Conservation (phyloP, 805 yeast species). For the Wickerhamiella allomyrinae region DNA sequence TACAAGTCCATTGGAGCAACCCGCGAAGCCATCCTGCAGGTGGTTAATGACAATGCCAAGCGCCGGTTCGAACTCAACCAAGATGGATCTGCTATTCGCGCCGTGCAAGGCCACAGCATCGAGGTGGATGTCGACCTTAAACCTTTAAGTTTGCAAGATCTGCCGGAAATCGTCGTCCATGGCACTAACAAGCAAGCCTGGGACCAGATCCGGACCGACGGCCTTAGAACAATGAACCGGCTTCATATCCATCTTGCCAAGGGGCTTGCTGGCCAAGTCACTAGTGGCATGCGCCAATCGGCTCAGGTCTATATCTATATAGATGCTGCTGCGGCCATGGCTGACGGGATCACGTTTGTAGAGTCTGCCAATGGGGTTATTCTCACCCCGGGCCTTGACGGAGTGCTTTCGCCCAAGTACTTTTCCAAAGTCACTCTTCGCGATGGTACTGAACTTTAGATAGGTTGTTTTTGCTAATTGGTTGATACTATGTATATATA, state of each 20-base stretch:
- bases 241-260: slow-evolving; percentile 79
- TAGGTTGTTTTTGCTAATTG: no score
- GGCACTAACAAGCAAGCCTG: slow-evolving; percentile 53
- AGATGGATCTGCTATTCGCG: slow-evolving; percentile 40
- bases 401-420: slow-evolving; percentile 33
- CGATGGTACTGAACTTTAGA: slow-evolving; percentile 14
- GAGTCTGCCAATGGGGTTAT: slow-evolving; percentile 64
- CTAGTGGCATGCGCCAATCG: slow-evolving; percentile 61
- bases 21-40: slow-evolving; percentile 38
- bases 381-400: slow-evolving; percentile 48
- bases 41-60: slow-evolving; percentile 57
- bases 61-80: slow-evolving; percentile 44
- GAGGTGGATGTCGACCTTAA: slow-evolving; percentile 31
- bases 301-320: slow-evolving; percentile 47
- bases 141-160: slow-evolving; percentile 26
- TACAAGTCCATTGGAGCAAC: slow-evolving; percentile 44
- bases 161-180: slow-evolving; percentile 54
- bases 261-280: slow-evolving; percentile 38
- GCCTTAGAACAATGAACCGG: slow-evolving; percentile 54
- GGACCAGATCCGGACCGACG: slow-evolving; percentile 36
- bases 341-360: slow-evolving; percentile 36
- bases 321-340: slow-evolving; percentile 37
- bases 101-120: slow-evolving; percentile 86
- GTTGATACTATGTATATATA: no score
- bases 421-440: slow-evolving; percentile 30